Percentiles rank a stretch among this genome's conserved stretches.
Conservation (phyloP, 805 yeast species). For the Suhomyces pyralidae region DNA sequence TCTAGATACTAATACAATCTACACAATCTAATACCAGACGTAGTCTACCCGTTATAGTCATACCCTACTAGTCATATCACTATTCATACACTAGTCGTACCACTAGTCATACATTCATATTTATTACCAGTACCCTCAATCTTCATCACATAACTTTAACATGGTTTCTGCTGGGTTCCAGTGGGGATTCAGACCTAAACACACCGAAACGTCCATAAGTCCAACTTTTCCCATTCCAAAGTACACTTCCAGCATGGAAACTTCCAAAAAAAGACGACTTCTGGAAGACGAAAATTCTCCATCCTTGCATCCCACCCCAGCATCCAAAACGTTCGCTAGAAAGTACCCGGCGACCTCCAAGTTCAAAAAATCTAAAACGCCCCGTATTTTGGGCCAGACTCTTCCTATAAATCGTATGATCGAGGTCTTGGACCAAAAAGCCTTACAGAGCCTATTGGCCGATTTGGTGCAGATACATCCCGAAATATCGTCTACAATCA, state of each 20-base stretch:
- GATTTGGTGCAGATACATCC: slow-evolving; percentile 60
- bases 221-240: slow-evolving; percentile 6
- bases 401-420: slow-evolving; percentile 63
- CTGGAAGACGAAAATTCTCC: slow-evolving; percentile 10
- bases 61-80: too few relatives aligned
- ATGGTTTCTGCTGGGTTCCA: slow-evolving; percentile 30
- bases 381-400: slow-evolving; percentile 51
- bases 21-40: too few relatives aligned
- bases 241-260: slow-evolving; percentile 2
- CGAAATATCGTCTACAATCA: slow-evolving; percentile 51
- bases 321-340: slow-evolving; percentile 4
- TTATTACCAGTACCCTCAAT: too few relatives aligned
- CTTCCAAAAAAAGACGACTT: slow-evolving; percentile 13
- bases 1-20: too few relatives aligned
- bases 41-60: too few relatives aligned
- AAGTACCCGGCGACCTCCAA: slow-evolving; percentile 1
- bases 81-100: too few relatives aligned
- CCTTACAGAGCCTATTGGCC: slow-evolving; percentile 51
- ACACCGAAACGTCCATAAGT: background rate
- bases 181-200: slow-evolving; percentile 19
- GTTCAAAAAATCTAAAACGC: slow-evolving; percentile 36
- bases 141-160: too few relatives aligned
- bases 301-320: slow-evolving; percentile 1
- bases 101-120: too few relatives aligned
- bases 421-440: slow-evolving; percentile 61